These are phyloP conservation scores for Talaromyces verruculosus DNA, from an alignment of 2,329 filamentous ascomycete genomes.

Conservation along the genomic window DNA sequence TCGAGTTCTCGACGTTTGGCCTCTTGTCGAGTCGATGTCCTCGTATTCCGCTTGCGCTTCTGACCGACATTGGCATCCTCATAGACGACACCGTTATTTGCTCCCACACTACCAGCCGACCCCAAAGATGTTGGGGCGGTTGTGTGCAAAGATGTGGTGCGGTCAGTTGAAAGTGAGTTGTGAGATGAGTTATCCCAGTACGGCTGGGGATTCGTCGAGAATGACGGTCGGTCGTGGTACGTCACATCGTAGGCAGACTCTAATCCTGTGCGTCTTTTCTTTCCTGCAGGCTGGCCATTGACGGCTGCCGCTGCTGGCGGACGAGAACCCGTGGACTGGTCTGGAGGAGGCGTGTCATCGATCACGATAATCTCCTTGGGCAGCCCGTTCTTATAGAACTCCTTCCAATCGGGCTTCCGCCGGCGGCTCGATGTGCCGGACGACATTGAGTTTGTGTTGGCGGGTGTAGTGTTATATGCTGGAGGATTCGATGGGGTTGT, in stretches of 20 bases:
- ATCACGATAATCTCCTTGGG: slow-evolving; percentile 86
- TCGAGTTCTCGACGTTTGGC: slow-evolving; percentile 76
- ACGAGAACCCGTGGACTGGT: slow-evolving; percentile 28
- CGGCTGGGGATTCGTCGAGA: slow-evolving; percentile 72
- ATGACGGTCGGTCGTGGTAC: slow-evolving; percentile 69
- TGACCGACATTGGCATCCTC: slow-evolving; percentile 71
- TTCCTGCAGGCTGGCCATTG: slow-evolving; percentile 53
- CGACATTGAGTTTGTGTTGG: slow-evolving; percentile 41
- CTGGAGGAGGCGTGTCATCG: slow-evolving; percentile 61
- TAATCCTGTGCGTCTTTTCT: slow-evolving; percentile 70
- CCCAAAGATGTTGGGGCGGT: slow-evolving; percentile 86
- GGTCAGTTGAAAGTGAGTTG: slow-evolving; percentile 76
- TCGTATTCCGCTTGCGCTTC: slow-evolving; percentile 81
- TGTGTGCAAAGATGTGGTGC: slow-evolving; percentile 79
- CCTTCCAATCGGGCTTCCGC: slow-evolving; percentile 71
- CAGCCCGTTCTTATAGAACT: slow-evolving; percentile 79
- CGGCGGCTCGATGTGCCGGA: slow-evolving; percentile 45
- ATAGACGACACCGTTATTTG: slow-evolving; percentile 61
- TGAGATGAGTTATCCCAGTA: slow-evolving; percentile 65
- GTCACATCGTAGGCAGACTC: slow-evolving; percentile 65
- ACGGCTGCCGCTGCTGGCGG: slow-evolving; percentile 30
- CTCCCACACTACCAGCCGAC: slow-evolving; percentile 57
- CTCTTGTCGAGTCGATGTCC: slow-evolving; percentile 78
- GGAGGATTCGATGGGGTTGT: slow-evolving; percentile 39
- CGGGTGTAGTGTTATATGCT: slow-evolving; percentile 11